phyloP scores from a whole-genome alignment of 495 filamentous ascomycete genomes.

The Lasiosphaeriaceae sp. region DNA sequence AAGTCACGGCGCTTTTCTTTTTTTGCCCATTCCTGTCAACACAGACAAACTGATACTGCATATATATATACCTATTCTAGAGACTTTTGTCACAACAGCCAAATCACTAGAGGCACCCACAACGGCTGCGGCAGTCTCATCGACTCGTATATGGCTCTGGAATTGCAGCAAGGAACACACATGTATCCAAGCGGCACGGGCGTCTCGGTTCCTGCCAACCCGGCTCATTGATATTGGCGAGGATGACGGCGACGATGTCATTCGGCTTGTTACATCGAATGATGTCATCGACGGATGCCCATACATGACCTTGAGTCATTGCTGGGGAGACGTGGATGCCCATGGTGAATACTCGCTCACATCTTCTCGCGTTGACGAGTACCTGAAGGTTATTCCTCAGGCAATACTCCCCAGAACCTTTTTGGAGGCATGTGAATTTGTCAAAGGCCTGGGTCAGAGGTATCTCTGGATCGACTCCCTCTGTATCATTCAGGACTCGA shows the following conservation, averaged over 20 bases:
- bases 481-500: background rate
- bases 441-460: conserved; percentile 3
- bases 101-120: background rate
- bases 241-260: background rate
- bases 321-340: background rate
- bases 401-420: background rate
- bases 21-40: background rate
- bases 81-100: background rate
- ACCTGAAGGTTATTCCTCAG: background rate
- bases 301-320: background rate
- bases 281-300: background rate
- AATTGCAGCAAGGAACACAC: background rate
- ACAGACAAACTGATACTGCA: background rate
- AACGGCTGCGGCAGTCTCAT: background rate
- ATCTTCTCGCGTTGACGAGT: background rate
- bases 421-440: background rate
- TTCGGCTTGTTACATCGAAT: background rate
- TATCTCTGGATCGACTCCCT: conserved; percentile 25
- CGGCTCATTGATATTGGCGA: background rate
- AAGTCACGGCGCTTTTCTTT: background rate
- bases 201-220: background rate
- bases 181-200: background rate
- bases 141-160: background rate
- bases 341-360: background rate
- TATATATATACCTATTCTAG: background rate